A percentile compares a stretch with the other conserved stretches of the same genome.
Evolutionary conservation across 352 stramenopile species (phyloP).

Genomic region (Pythium brachiatum): DNA sequence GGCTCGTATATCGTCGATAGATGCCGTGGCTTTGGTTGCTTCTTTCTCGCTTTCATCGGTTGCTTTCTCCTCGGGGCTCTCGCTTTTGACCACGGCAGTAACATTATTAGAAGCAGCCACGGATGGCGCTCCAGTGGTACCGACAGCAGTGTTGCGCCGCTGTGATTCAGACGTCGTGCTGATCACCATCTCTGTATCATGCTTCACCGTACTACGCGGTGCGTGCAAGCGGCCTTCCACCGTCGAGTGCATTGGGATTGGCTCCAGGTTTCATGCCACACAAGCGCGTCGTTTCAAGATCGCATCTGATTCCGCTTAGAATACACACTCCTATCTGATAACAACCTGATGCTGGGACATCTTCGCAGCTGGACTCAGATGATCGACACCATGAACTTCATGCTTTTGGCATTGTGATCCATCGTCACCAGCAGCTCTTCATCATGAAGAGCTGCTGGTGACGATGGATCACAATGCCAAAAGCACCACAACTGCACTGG

Average conservation of each 20-base stretch:
- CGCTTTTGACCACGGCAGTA: neutral
- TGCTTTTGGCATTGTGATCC: too few relatives aligned
- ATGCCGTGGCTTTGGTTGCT: neutral
- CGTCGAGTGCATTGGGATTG: neutral
- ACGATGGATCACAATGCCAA: too few relatives aligned
- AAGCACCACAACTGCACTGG: too few relatives aligned
- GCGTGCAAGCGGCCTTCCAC: neutral
- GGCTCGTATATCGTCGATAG: conserved; percentile 13
- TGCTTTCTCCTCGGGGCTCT: neutral
- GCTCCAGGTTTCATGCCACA: too few relatives aligned
- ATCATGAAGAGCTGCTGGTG: too few relatives aligned
- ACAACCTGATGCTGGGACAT: too few relatives aligned
- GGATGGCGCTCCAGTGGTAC: neutral
- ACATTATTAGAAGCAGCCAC: neutral
- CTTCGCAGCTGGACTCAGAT: too few relatives aligned
- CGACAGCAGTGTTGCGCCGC: neutral
- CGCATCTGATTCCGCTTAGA: neutral
- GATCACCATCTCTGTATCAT: neutral
- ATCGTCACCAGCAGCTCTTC: too few relatives aligned
- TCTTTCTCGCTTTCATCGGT: neutral
- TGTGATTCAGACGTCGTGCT: neutral
- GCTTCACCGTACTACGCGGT: neutral
- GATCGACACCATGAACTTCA: too few relatives aligned
- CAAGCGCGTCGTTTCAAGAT: conserved; percentile 4
- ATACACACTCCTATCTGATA: too few relatives aligned